Evolutionary conservation across 2,329 filamentous ascomycete genomes (phyloP), one percentile per base, ranked within the genome.

Genomic region (Colletotrichum spaethianum): DNA sequence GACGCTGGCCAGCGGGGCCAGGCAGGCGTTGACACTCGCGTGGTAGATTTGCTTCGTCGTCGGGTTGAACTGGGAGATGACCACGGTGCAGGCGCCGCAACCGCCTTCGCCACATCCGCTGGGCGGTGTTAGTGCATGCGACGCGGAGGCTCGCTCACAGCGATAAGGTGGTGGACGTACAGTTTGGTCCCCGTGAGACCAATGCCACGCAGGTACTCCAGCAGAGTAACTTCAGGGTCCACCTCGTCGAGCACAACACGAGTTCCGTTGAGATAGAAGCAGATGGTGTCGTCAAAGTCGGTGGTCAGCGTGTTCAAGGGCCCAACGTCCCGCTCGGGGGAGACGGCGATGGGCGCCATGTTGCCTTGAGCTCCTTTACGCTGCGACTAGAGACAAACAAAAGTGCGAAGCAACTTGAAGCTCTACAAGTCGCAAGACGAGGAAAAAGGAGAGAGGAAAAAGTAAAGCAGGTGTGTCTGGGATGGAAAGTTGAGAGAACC

Each of bases 131-230:
- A 72, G 70, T 55, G 23, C 33, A 55, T 55, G 31, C 18, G 18
- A 57, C 14, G 26, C 26, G 8, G 23, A 20, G 23, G 3, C 6
- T 3, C 20, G 33, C 7, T 16, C 11, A 18, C 12, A 52, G 20
- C 16, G n/a, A n/a, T 12, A 12, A 11, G 12, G 53, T 31, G 50
- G 9, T 9, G 9, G 23, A 78, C 86, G 72, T 84, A 91, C 82
- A 98, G 88, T 83, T 99, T 99, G 16, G 96, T 98, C 18, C 96
- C 96, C 5, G 96, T 98, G 76, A 98, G 86, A 0, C 96, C 96
- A 79, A 98, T 93, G 26, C 95, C 96, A 74, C 96, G 90, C 48
- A 99, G 87, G 77, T 98, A 99, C 81, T 98, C 96, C 8, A 99
- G 86, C 40, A 99, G 87, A 0, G 96, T 99, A 59, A 95, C 87